Conservation (phyloP, 331 rosid species). For the Malus hybrid region DNA sequence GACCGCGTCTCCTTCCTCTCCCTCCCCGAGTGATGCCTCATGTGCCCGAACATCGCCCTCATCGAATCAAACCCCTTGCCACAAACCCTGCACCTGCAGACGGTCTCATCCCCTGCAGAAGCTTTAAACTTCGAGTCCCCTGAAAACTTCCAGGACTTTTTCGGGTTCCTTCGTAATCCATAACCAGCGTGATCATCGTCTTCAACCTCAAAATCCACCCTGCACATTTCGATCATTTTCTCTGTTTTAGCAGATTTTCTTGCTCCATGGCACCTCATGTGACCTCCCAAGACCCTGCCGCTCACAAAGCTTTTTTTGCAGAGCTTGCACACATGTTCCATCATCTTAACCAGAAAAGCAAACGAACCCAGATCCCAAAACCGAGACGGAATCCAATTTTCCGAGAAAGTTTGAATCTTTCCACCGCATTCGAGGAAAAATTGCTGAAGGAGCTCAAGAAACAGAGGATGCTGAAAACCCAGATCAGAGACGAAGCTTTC, state of each 20-base stretch:
- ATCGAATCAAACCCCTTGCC: conserved; percentile 30
- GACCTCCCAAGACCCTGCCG: conserved; percentile 47
- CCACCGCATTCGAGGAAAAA: conserved; percentile 6
- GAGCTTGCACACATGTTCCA: conserved; percentile 35
- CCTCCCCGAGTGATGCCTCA: conserved; percentile 39
- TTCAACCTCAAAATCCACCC: background rate
- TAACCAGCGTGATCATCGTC: conserved; percentile 13
- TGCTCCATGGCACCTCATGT: conserved; percentile 32
- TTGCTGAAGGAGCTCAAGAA: conserved; percentile 7
- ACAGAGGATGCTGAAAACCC: conserved; percentile 20
- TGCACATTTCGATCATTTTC: background rate
- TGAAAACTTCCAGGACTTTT: conserved; percentile 36
- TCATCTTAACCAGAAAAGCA: background rate
- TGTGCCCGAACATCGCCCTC: conserved; percentile 42
- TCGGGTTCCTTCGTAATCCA: conserved; percentile 42
- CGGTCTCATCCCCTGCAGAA: background rate
- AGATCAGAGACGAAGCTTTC: conserved; percentile 11
- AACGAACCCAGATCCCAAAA: conserved; percentile 16
- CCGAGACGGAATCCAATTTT: background rate
- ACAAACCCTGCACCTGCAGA: conserved; percentile 27
- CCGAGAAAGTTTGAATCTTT: background rate
- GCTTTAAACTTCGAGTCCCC: background rate
- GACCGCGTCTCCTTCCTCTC: conserved; percentile 9
- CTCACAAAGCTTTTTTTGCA: conserved; percentile 34
- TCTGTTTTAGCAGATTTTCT: conserved; percentile 16